Conservation (phyloP, 805 yeast species). For the Cyberlindnera maritima region DNA sequence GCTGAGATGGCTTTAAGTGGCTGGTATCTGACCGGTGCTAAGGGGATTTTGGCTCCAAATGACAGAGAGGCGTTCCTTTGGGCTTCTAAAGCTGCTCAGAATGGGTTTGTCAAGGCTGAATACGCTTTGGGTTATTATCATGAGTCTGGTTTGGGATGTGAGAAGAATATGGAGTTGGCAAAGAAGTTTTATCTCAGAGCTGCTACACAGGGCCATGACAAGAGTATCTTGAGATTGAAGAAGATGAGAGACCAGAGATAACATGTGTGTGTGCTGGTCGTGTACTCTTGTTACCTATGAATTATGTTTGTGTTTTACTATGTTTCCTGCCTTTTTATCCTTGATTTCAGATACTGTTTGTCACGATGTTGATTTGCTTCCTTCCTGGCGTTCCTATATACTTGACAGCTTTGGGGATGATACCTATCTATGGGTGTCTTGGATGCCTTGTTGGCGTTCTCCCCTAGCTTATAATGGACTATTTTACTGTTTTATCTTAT, state of each 20-base stretch:
- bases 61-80: conserved; percentile 66
- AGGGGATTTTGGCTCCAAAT: conserved; percentile 48
- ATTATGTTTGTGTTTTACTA: neutral
- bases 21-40: conserved; percentile 74
- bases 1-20: conserved; percentile 73
- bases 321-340: too few relatives aligned
- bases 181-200: conserved; percentile 53
- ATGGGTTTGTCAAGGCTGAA: conserved; percentile 59
- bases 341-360: neutral
- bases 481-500: too few relatives aligned
- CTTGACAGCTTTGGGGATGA: too few relatives aligned
- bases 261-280: neutral
- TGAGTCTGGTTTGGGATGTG: conserved; percentile 63
- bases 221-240: conserved; percentile 40
- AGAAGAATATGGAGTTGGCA: conserved; percentile 42
- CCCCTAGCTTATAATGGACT: too few relatives aligned
- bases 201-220: conserved; percentile 58
- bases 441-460: too few relatives aligned
- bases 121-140: conserved; percentile 67
- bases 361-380: too few relatives aligned
- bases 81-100: conserved; percentile 61
- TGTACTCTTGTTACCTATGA: neutral
- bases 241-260: conserved; percentile 7
- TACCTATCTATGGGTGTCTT: too few relatives aligned
- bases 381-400: too few relatives aligned